These are phyloP conservation scores for Phytophthora nicotianae DNA, from an alignment of 352 stramenopile species.

Conservation along the genomic window DNA sequence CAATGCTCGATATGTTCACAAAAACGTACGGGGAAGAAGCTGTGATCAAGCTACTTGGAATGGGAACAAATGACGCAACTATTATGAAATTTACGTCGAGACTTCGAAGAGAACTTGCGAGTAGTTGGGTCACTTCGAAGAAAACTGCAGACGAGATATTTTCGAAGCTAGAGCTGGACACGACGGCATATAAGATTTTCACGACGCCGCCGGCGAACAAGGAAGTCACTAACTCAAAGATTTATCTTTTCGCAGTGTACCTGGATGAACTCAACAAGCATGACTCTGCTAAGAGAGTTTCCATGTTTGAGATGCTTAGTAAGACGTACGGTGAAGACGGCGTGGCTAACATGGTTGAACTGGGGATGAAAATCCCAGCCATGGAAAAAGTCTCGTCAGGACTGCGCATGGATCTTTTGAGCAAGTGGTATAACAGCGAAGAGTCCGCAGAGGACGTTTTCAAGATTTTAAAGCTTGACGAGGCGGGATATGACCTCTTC, in stretches of 20 bases:
- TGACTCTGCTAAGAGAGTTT: not conserved
- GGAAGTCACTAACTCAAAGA: not conserved
- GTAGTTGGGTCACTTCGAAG: not conserved
- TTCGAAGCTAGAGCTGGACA: conserved; percentile 5
- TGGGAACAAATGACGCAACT: not conserved
- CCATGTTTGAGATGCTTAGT: conserved; percentile 13
- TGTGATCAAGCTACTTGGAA: conserved; percentile 4
- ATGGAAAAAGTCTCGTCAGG: not conserved
- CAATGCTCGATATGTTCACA: conserved; percentile 13
- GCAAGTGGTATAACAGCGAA: not conserved
- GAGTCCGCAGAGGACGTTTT: conserved; percentile 3
- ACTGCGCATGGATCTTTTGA: not conserved
- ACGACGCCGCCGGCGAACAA: not conserved
- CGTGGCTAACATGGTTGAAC: conserved; percentile 6
- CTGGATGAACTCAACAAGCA: conserved; percentile 11
- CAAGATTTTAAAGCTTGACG: conserved; percentile 9
- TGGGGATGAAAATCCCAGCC: not conserved
- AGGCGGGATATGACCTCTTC: not conserved
- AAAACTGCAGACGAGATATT: not conserved
- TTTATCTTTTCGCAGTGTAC: conserved; percentile 1
- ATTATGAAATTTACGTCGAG: not conserved
- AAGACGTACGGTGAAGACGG: conserved; percentile 8
- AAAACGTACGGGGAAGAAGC: conserved; percentile 3
- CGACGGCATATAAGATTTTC: not conserved
- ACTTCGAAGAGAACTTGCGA: not conserved